Evolutionary conservation across 2,329 filamentous ascomycete species (phyloP).

Genomic region (Trichoderma sp.): DNA sequence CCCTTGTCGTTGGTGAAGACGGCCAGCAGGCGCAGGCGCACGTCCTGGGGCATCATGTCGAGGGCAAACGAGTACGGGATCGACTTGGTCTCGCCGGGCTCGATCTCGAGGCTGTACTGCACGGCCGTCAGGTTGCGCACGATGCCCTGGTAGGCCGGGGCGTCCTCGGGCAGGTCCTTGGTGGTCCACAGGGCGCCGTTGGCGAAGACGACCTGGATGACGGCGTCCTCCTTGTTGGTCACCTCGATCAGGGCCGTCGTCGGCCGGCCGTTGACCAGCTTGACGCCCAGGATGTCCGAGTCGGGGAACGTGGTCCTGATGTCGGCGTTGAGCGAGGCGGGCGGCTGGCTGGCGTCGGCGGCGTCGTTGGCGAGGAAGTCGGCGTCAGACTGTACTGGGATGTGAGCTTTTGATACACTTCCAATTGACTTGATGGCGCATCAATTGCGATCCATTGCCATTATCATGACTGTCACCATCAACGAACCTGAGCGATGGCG

Average conservation of each 20-base stretch:
- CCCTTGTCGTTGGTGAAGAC: constrained; percentile 70
- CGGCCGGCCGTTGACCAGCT: constrained; percentile 88
- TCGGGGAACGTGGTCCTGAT: constrained; percentile 65
- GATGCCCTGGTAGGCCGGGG: constrained; percentile 55
- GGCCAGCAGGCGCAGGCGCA: constrained; percentile 75
- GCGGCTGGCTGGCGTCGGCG: constrained; percentile 14
- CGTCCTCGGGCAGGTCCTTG: constrained; percentile 52
- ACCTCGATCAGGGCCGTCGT: constrained; percentile 82
- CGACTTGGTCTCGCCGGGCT: constrained; percentile 73
- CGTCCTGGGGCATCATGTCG: constrained; percentile 90
- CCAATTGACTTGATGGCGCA: too few relatives aligned
- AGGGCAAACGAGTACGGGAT: constrained; percentile 83
- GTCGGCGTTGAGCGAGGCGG: constrained; percentile 59
- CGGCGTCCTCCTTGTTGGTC: constrained; percentile 76
- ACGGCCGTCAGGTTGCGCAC: constrained; percentile 83
- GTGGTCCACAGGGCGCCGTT: constrained; percentile 70
- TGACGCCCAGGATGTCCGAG: constrained; percentile 87
- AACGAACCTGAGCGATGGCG: constrained; percentile 65
- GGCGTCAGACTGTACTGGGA: background rate
- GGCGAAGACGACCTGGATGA: constrained; percentile 75
- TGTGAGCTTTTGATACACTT: too few relatives aligned
- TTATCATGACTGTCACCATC: constrained; percentile 4
- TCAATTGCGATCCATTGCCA: background rate
- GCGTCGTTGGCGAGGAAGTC: constrained; percentile 22
- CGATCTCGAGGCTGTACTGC: constrained; percentile 72